Percentiles rank a stretch among this genome's conserved stretches.
These are phyloP conservation scores for Psophocarpus tetragonolobus DNA, from an alignment of 306 rosid genomes.

Conservation along the genomic window DNA sequence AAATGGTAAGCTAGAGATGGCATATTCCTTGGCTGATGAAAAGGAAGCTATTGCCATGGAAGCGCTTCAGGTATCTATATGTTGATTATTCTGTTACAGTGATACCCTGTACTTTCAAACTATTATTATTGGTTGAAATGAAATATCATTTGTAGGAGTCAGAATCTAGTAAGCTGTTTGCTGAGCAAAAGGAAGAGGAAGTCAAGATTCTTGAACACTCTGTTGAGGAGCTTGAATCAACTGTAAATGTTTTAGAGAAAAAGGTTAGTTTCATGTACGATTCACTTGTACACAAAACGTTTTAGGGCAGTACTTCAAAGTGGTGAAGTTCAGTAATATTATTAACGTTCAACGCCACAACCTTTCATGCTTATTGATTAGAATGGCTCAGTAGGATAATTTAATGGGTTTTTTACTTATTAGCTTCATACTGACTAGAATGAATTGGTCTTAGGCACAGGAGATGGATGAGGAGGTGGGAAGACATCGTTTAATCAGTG, in stretches of 20 bases:
- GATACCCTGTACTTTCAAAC: slow-evolving; percentile 31
- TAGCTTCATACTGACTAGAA: slow-evolving; percentile 24
- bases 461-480: slow-evolving; percentile 91
- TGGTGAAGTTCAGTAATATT: slow-evolving; percentile 4
- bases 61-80: slow-evolving; percentile 74
- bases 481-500: slow-evolving; percentile 70
- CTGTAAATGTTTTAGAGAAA: slow-evolving; percentile 88
- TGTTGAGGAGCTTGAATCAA: slow-evolving; percentile 92
- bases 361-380: slow-evolving; percentile 9
- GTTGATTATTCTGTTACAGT: slow-evolving; percentile 22
- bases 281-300: background rate
- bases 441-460: slow-evolving; percentile 49
- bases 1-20: slow-evolving; percentile 77
- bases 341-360: background rate
- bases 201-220: slow-evolving; percentile 89
- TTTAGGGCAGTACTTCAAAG: background rate
- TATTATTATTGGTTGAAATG: slow-evolving; percentile 22
- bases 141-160: slow-evolving; percentile 62
- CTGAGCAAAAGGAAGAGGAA: slow-evolving; percentile 95
- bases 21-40: slow-evolving; percentile 79
- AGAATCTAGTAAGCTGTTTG: slow-evolving; percentile 75
- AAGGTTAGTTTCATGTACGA: slow-evolving; percentile 57
- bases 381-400: slow-evolving; percentile 4
- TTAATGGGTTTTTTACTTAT: background rate
- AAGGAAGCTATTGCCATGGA: slow-evolving; percentile 84